Evolutionary conservation across 2,329 filamentous ascomycete species (phyloP), one percentile per base, ranked within the genome.

Genomic region (Venturiaceae sp.): DNA sequence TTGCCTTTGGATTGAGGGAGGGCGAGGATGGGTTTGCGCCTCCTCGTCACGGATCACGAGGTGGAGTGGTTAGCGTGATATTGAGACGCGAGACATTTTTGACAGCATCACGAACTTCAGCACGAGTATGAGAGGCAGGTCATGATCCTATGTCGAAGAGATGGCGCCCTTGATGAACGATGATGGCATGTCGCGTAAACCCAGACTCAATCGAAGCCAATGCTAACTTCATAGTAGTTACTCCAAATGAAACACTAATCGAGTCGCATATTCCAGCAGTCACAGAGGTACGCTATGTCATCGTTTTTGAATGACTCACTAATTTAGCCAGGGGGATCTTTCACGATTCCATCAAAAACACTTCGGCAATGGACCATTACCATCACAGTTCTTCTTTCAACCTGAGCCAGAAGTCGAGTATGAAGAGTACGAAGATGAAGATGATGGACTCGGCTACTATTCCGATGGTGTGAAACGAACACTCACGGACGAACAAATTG

Each of bases 401-500:
- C 7, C 23, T 36, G n/a, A 23, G n/a, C 16, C 8, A 32, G 36
- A 34, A 13, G 53, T 23, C 4, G 61, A 59, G n/a, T 39, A 16
- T 33, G 41, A 28, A 30, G 41, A 62, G 19, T 66, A 62, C 47
- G 68, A 72, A 2, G 69, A 77, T 19, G 78, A 80, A 30, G 83
- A 85, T 28, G 87, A 89, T 66, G 83, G 75, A 1, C 76, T 96
- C 16, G 92, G 91, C 19, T 92, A 90, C 71, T 97, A 97, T 64
- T 73, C 82, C 1, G 92, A 97, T 67, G 92, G 92, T 3, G 83
- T 85, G 61, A 94, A 94, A 69, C 86, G 92, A 41, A 96, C 91
- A 19, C 77, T 97, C 65, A 96, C 92, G 9, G 89, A 96, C 67
- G 88, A 91, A 65, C 89, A 96, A 75, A 90, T 96, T 64, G 83